Percentiles rank a stretch among this genome's conserved stretches.
Evolutionary conservation across 768 basidiomycete genomes (phyloP).

Genomic region (Podaxis pistillaris): DNA sequence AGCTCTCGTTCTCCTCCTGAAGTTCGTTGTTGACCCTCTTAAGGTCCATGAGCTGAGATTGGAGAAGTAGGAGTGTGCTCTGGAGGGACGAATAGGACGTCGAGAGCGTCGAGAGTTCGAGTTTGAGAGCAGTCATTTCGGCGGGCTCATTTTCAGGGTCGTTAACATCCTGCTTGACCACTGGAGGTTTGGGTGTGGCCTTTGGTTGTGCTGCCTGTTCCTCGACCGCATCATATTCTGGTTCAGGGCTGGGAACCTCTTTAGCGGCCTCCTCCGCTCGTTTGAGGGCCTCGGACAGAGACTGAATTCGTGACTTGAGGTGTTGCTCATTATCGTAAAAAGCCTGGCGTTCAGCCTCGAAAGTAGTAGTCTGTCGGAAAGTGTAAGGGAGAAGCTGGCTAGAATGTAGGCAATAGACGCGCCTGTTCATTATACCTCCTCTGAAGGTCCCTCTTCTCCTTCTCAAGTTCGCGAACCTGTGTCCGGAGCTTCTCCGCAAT

Average conservation of each 20-base stretch:
- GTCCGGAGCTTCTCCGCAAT: slow-evolving; percentile 77
- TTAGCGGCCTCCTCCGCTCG: slow-evolving; percentile 45
- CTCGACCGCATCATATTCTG: slow-evolving; percentile 28
- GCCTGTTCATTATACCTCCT: slow-evolving; percentile 91
- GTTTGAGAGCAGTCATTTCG: slow-evolving; percentile 79
- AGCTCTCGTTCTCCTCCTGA: slow-evolving; percentile 97
- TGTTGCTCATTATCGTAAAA: slow-evolving; percentile 95
- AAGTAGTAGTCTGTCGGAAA: slow-evolving; percentile 65
- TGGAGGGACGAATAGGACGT: slow-evolving; percentile 83
- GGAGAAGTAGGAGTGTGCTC: slow-evolving; percentile 79
- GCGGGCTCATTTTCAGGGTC: slow-evolving; percentile 77
- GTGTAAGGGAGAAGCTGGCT: slow-evolving; percentile 9
- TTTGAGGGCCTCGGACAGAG: slow-evolving; percentile 66
- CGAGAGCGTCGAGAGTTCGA: slow-evolving; percentile 84
- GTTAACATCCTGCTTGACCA: slow-evolving; percentile 39
- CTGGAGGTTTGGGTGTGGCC: slow-evolving; percentile 15
- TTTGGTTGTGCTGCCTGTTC: slow-evolving; percentile 21
- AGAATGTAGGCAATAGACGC: slow-evolving; percentile 15
- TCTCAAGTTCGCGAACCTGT: slow-evolving; percentile 84
- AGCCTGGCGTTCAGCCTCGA: slow-evolving; percentile 89
- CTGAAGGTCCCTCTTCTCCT: slow-evolving; percentile 80
- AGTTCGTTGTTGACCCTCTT: slow-evolving; percentile 84
- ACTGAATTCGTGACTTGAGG: slow-evolving; percentile 86
- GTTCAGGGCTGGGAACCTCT: slow-evolving; percentile 25
- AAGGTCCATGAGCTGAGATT: slow-evolving; percentile 82